Evolutionary conservation across 139 green algal genomes (phyloP), one percentile per base, ranked within the genome.

Genomic region (Gonium pectorale): DNA sequence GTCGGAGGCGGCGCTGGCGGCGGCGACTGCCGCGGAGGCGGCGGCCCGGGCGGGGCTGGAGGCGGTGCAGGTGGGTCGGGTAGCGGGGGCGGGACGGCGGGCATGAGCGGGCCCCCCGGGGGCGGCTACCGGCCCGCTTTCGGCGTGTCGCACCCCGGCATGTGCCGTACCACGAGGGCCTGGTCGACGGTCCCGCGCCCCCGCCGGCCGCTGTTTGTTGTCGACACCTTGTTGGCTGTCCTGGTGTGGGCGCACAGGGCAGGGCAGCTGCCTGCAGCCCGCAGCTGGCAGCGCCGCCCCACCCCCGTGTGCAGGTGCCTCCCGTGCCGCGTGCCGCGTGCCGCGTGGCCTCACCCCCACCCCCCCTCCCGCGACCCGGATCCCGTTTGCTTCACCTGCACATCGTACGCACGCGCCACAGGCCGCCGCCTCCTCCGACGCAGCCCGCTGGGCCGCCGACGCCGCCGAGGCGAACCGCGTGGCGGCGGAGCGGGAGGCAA

Each of bases 401-500:
- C n/a, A n/a, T n/a, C n/a, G n/a, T 40, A 26, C 67, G 8, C 2
- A 1, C 40, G 31, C 19, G 17, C n/a, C 51, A 2, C 75, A 82
- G 59, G 40, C 75, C 13, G 33, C 40, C 8, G 26, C 33, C 49
- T 40, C 59, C 5, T 26, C 75, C 19, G 75, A 82, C 19, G 41
- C 29, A 4, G 40, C 51, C 59, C 75, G 75, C 40, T 70, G 75
- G 56, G 37, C 56, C 0, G 15, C 81, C 8, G 81, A 81, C 43
- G 60, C 41, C 21, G 81, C 66, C 8, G 38, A 54, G 31, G 51
- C 51, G 33, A 66, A 64, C 5, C 44, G 79, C 3, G 64, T 64
- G 63, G 66, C 54, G 24, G 41, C 51, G 49, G 80, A 86, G 66
- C 80, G 80, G 2, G 80, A 86, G 66, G 51, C 17, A 5, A n/a